Evolutionary conservation across 2,329 filamentous ascomycete genomes (phyloP).

Genomic region (Diaporthe batatas): DNA sequence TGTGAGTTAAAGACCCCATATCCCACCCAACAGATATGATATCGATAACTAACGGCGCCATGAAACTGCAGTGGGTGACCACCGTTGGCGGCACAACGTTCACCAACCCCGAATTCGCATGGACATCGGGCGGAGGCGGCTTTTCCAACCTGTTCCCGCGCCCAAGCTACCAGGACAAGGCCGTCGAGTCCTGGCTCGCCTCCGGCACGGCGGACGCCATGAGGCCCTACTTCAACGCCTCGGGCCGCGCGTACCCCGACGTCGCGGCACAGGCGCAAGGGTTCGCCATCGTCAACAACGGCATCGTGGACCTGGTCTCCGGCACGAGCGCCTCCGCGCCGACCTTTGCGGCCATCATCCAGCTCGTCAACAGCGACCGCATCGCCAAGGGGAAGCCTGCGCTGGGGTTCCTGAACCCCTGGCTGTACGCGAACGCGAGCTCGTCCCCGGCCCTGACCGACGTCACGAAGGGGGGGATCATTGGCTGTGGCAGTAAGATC

Average conservation of each 20-base stretch:
- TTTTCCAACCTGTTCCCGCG: constrained; percentile 63
- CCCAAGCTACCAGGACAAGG: constrained; percentile 57
- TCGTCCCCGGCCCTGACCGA: constrained; percentile 44
- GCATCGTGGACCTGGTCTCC: constrained; percentile 1
- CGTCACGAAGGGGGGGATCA: constrained; percentile 39
- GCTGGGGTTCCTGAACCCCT: constrained; percentile 58
- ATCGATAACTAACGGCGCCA: constrained; percentile 57
- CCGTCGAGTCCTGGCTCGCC: constrained; percentile 46
- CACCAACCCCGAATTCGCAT: constrained; percentile 64
- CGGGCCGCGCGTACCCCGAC: constrained; percentile 41
- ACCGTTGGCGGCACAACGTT: constrained; percentile 64
- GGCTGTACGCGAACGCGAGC: constrained; percentile 42
- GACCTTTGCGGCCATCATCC: constrained; percentile 64
- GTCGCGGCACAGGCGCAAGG: constrained; percentile 55
- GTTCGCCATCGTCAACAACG: constrained; percentile 40
- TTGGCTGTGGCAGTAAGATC: constrained; percentile 32
- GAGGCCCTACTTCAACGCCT: constrained; percentile 55
- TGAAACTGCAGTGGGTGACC: constrained; percentile 64
- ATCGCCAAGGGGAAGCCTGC: constrained; percentile 57
- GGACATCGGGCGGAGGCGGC: constrained; percentile 65
- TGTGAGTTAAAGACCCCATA: neutral
- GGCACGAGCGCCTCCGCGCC: constrained; percentile 61
- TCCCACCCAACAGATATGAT: neutral
- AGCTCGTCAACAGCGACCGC: constrained; percentile 66
- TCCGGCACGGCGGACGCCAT: constrained; percentile 29